Evolutionary conservation across 306 rosid species (phyloP).

Genomic region (Prunus persica): DNA sequence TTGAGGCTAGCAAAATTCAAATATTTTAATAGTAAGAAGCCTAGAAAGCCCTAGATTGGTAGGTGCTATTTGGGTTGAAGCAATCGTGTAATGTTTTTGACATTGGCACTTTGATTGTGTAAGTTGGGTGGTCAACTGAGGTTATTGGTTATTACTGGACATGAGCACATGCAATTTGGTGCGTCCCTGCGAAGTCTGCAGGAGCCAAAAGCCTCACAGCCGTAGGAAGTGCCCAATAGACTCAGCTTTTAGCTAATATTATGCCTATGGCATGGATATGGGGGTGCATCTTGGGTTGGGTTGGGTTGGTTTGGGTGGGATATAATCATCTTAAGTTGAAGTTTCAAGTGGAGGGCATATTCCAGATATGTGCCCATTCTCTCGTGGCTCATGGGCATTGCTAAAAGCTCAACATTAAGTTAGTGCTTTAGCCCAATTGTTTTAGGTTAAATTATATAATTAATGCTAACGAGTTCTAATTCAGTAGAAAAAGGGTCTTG

Average conservation of each 20-base stretch:
- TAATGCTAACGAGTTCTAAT: too few species aligned
- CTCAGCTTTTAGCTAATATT: background rate
- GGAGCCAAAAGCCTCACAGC: background rate
- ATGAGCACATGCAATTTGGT: slow-evolving; percentile 14
- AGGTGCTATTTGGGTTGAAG: background rate
- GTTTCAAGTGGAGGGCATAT: background rate
- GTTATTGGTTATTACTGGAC: background rate
- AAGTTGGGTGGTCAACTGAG: slow-evolving; percentile 5
- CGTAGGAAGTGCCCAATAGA: background rate
- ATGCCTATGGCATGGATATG: background rate
- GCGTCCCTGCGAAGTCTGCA: slow-evolving; percentile 10
- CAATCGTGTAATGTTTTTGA: background rate
- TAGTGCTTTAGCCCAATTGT: background rate
- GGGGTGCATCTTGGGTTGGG: background rate
- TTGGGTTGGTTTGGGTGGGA: background rate
- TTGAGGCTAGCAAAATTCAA: too few species aligned
- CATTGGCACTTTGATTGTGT: background rate
- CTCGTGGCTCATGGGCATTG: background rate
- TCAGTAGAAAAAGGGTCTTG: accelerated
- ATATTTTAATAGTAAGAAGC: background rate
- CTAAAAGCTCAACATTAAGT: background rate
- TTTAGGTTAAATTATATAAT: background rate
- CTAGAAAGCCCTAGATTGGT: background rate
- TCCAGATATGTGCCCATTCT: background rate
- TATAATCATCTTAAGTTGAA: background rate